These are phyloP conservation scores for Niveomyces coronatus DNA, from an alignment of 2,329 filamentous ascomycete genomes.

Conservation along the genomic window DNA sequence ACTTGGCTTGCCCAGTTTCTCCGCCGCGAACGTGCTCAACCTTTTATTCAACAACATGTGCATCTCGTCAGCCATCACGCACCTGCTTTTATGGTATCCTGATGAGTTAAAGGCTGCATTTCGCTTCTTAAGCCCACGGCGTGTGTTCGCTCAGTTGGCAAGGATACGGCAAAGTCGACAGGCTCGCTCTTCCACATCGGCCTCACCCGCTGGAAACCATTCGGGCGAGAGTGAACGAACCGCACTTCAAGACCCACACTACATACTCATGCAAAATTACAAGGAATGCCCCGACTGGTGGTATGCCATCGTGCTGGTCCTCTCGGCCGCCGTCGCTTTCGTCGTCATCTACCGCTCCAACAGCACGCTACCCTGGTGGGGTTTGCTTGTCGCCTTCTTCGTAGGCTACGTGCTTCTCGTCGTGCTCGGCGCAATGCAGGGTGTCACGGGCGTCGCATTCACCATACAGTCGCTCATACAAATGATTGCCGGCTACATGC, in stretches of 20 bases:
- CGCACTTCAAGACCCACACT: conserved; percentile 29
- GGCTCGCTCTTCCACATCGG: not conserved
- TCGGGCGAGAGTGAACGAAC: conserved; percentile 12
- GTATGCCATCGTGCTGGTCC: conserved; percentile 26
- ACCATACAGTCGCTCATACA: conserved; percentile 30
- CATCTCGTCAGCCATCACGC: conserved; percentile 32
- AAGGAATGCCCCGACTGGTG: conserved; percentile 32
- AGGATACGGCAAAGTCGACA: not conserved
- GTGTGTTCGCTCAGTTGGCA: not conserved
- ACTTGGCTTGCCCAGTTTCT: conserved; percentile 31
- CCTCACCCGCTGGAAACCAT: conserved; percentile 4
- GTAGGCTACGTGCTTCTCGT: conserved; percentile 26
- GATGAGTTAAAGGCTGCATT: conserved; percentile 15
- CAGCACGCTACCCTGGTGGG: conserved; percentile 25
- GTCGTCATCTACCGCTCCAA: conserved; percentile 23
- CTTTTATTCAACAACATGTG: conserved; percentile 35
- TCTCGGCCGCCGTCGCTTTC: conserved; percentile 26
- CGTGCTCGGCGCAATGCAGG: conserved; percentile 29
- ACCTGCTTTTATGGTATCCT: conserved; percentile 17
- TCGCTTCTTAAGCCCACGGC: conserved; percentile 7
- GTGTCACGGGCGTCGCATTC: conserved; percentile 29
- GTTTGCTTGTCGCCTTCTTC: conserved; percentile 27
- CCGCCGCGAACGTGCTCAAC: conserved; percentile 28
- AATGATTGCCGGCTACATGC: conserved; percentile 38
- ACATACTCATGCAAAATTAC: conserved; percentile 29